phyloP scores from a whole-genome alignment of 495 filamentous ascomycete genomes.

The Aspergillus egyptiacus region DNA sequence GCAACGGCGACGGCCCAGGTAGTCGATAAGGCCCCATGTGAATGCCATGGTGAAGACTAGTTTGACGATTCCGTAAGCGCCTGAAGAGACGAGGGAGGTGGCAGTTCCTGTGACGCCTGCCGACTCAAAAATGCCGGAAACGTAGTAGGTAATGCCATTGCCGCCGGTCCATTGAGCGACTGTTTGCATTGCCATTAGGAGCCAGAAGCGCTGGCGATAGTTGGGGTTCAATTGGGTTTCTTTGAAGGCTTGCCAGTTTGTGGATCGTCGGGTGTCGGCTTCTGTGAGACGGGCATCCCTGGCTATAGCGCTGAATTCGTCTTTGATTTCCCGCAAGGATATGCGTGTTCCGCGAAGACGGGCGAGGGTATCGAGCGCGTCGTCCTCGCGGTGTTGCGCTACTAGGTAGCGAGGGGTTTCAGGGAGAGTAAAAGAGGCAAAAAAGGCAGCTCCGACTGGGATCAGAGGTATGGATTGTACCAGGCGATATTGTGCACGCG shows the following conservation, averaged over 20 bases:
- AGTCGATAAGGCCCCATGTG: conserved; percentile 40
- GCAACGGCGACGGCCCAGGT: conserved; percentile 39
- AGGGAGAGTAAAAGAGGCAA: conserved; percentile 32
- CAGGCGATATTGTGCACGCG: conserved; percentile 38
- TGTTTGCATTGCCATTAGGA: conserved; percentile 41
- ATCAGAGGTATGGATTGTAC: conserved; percentile 41
- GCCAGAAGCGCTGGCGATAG: conserved; percentile 44
- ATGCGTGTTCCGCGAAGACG: conserved; percentile 33
- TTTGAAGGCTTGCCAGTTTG: conserved; percentile 38
- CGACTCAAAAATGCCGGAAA: conserved; percentile 39
- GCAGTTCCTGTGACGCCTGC: conserved; percentile 30
- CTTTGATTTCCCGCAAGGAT: conserved; percentile 25
- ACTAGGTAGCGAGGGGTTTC: conserved; percentile 41
- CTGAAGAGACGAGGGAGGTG: conserved; percentile 35
- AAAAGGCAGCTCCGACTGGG: conserved; percentile 33
- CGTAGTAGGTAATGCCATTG: conserved; percentile 45
- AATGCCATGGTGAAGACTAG: conserved; percentile 45
- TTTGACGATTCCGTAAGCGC: conserved; percentile 42
- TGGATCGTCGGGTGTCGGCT: conserved; percentile 19
- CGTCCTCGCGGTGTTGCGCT: conserved; percentile 30
- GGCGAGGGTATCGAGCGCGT: conserved; percentile 32
- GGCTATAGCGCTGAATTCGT: conserved; percentile 36
- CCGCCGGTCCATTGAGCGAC: conserved; percentile 44
- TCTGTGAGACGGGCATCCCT: conserved; percentile 25
- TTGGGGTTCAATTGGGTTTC: conserved; percentile 37